These are phyloP conservation scores for Linum trigynum DNA, from an alignment of 345 rosid species.

Conservation along the genomic window DNA sequence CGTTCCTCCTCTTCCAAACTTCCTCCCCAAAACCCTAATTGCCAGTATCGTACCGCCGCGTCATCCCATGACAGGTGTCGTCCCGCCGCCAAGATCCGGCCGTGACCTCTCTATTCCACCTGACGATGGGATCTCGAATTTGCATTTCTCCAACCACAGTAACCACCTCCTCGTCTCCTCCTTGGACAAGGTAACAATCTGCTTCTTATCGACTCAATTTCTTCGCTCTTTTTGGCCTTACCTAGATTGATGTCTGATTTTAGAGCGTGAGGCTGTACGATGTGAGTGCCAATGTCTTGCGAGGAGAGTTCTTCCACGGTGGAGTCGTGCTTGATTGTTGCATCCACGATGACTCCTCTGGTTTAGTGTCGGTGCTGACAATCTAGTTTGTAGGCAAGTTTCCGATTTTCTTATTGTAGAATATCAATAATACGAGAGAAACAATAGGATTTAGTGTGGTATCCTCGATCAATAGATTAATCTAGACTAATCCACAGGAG, in stretches of 20 bases:
- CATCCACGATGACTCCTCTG: slow-evolving; percentile 94
- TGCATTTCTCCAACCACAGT: slow-evolving; percentile 87
- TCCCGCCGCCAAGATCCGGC: slow-evolving; percentile 49
- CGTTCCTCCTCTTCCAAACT: not conserved
- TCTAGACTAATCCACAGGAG: too few species aligned
- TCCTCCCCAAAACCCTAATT: not conserved
- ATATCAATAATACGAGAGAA: too few species aligned
- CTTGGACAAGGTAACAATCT: slow-evolving; percentile 70
- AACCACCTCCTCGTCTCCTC: slow-evolving; percentile 92
- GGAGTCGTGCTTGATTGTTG: slow-evolving; percentile 94
- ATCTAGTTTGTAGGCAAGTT: slow-evolving; percentile 61
- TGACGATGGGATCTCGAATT: slow-evolving; percentile 87
- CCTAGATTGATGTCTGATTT: not conserved
- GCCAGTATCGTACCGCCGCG: not conserved
- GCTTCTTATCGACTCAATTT: too few species aligned
- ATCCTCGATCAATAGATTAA: too few species aligned
- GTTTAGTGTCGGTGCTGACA: slow-evolving; percentile 71
- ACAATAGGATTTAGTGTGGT: too few species aligned
- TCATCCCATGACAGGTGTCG: slow-evolving; percentile 36
- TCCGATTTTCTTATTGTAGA: not conserved
- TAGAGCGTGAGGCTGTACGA: slow-evolving; percentile 78
- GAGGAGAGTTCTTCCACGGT: slow-evolving; percentile 90
- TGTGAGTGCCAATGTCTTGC: slow-evolving; percentile 56
- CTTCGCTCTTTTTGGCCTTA: not conserved
- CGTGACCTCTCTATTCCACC: slow-evolving; percentile 81